Base-by-base conservation (phyloP, 1,139 yeast species). In the Yamadazyma sp. region DNA sequence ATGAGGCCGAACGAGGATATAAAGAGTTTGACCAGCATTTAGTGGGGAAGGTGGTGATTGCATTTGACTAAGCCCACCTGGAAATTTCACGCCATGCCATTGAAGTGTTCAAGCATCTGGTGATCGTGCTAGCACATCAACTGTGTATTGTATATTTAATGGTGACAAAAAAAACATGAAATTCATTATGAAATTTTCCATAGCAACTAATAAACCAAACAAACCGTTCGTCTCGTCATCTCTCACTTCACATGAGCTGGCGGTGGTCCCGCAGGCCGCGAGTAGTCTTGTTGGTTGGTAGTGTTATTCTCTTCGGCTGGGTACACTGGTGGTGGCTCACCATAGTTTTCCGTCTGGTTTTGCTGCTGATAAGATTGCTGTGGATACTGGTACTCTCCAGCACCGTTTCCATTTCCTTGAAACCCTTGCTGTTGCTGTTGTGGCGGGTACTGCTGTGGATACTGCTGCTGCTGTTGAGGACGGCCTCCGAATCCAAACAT, bases 41-140 rank as follows among this genome's bases (percentile, higher is more conserved):
- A 48, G 81, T 77, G 2, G 73, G 76, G 39, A 80, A 80, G 50
- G 80, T 78, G 15, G 79, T 79, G 1, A 77, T 80, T 48, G 67
- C 61, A 25, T 41, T 48, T 22, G 17, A 36, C 5, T 26, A 36
- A 16, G 9, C 11, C 7, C 22, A 30, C n/a, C 6, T 20, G 23
- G n/a, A n/a, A n/a, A n/a, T n/a, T n/a, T n/a, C n/a, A n/a, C n/a
- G n/a, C n/a, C n/a, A n/a, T 25, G 26, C 26, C 10, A 22, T 11
- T 12, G 10, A 27, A 27, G 5, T 20, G 22, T 20, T 20, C 22
- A 20, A 20, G 22, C 22, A 20, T 22, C 28, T 17, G 25, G n/a
- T n/a, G n/a, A n/a, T n/a, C n/a, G n/a, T n/a, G n/a, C n/a, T n/a
- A n/a, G n/a, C n/a, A n/a, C n/a, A n/a, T 25, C 17, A 16, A 12